Evolutionary conservation across 2,329 filamentous ascomycete species (phyloP).

Genomic region (Aspergillus quadricinctus): DNA sequence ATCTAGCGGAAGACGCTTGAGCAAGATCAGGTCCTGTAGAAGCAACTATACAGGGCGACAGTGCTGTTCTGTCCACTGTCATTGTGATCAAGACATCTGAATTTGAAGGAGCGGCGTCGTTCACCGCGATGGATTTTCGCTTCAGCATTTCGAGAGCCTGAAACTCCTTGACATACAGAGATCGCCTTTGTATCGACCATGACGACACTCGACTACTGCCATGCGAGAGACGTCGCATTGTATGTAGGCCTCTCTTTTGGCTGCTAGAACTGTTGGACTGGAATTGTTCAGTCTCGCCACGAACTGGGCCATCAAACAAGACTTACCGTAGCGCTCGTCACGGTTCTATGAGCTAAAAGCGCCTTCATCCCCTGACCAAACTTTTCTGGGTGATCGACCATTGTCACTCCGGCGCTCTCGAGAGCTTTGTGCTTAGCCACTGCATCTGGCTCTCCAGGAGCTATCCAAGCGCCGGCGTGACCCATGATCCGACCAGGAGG

Average conservation of each 20-base stretch:
- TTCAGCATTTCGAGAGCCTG: conserved; percentile 55
- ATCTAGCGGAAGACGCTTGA: conserved; percentile 46
- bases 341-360: conserved; percentile 47
- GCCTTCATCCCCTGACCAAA: conserved; percentile 66
- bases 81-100: conserved; percentile 56
- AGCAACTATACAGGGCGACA: conserved; percentile 61
- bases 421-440: conserved; percentile 63
- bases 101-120: conserved; percentile 31
- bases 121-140: conserved; percentile 45
- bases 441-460: conserved; percentile 61
- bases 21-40: conserved; percentile 49
- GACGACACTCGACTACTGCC: not conserved
- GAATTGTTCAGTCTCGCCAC: not conserved
- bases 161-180: conserved; percentile 52
- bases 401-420: conserved; percentile 61
- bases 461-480: conserved; percentile 70
- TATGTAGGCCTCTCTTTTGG: conserved; percentile 53
- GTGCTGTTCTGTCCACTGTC: conserved; percentile 59
- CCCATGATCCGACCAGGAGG: conserved; percentile 67
- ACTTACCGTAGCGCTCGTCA: conserved; percentile 22
- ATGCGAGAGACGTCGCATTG: conserved; percentile 31
- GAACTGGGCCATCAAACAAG: not conserved
- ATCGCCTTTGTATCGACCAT: conserved; percentile 41
- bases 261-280: conserved; percentile 17
- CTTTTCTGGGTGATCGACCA: conserved; percentile 72